Conservation (phyloP, 176 grass and related monocot species). For the Microstegium vimineum region DNA sequence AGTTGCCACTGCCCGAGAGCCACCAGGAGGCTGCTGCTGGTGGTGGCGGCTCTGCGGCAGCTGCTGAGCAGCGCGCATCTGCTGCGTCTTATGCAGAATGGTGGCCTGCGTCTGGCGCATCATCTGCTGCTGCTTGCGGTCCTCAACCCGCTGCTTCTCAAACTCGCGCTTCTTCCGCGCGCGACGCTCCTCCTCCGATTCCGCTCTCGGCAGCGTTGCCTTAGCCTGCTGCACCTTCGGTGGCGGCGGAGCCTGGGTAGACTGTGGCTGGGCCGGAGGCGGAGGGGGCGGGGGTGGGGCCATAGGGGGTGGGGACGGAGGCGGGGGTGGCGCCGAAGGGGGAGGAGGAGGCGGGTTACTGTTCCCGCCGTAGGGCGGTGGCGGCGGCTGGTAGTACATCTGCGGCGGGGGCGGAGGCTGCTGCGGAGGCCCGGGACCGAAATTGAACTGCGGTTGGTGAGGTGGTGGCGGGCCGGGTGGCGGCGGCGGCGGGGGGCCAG, state of each 20-base stretch:
- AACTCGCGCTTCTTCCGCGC: conserved; percentile 70
- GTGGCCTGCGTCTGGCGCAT: conserved; percentile 78
- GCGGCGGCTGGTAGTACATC: conserved; percentile 49
- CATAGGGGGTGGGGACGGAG: conserved; percentile 38
- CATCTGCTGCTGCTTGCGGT: conserved; percentile 66
- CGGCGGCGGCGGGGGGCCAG: conserved; percentile 30
- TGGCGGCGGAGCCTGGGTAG: conserved; percentile 25
- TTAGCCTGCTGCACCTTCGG: conserved; percentile 35
- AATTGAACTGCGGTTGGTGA: conserved; percentile 51
- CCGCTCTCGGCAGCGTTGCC: conserved; percentile 35
- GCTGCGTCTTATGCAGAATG: conserved; percentile 77
- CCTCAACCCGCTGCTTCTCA: conserved; percentile 81
- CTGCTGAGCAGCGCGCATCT: conserved; percentile 21
- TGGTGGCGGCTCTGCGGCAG: conserved; percentile 39
- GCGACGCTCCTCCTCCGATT: conserved; percentile 76
- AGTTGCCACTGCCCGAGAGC: no score
- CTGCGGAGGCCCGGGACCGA: conserved; percentile 20
- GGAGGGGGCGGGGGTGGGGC: conserved; percentile 49
- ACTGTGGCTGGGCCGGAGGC: conserved; percentile 18
- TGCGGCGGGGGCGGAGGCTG: conserved; percentile 23
- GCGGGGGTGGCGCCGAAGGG: conserved; percentile 36
- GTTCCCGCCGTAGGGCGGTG: conserved; percentile 31
- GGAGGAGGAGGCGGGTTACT: conserved; percentile 40
- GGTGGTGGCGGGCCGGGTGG: conserved; percentile 39
- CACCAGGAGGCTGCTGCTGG: conserved; percentile 23